phyloP scores from a whole-genome alignment of 164 flowering plant species.

The Annona squamosa region DNA sequence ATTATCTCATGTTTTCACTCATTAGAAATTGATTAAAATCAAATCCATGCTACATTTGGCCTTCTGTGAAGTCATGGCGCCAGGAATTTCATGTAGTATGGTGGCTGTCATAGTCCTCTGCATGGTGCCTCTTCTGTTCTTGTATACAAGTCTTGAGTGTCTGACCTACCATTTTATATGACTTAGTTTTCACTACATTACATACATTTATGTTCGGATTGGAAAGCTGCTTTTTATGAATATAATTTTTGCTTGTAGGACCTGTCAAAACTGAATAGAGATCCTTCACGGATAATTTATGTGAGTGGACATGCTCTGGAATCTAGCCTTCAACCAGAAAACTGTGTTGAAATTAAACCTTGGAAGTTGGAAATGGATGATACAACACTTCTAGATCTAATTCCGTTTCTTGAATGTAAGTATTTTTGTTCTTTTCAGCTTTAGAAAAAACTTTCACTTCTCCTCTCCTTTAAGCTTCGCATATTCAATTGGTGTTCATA shows the following conservation, averaged over 20 bases:
- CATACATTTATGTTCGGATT: neutral
- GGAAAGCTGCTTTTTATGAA: neutral
- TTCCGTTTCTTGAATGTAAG: slow-evolving; percentile 91
- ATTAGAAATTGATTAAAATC: neutral
- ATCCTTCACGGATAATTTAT: slow-evolving; percentile 69
- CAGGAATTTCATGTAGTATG: neutral
- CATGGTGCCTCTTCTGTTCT: neutral
- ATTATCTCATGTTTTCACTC: neutral
- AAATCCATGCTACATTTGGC: neutral
- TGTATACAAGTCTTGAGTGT: neutral
- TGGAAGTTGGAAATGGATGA: slow-evolving; percentile 72
- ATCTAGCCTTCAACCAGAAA: slow-evolving; percentile 75
- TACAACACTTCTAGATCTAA: slow-evolving; percentile 74
- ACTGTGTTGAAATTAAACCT: slow-evolving; percentile 60
- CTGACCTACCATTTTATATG: neutral
- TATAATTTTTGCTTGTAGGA: slow-evolving; percentile 45
- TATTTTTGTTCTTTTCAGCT: neutral
- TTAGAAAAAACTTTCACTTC: neutral
- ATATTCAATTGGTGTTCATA: neutral
- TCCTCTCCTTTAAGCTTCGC: neutral
- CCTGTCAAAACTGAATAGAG: slow-evolving; percentile 79
- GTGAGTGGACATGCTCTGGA: slow-evolving; percentile 79
- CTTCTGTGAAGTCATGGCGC: neutral
- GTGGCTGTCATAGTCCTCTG: neutral
- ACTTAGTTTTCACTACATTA: neutral